A percentile compares a stretch with the other conserved stretches of the same genome.
phyloP scores from a whole-genome alignment of 2,329 filamentous ascomycete genomes.

The Thermothelomyces thermophilus region DNA sequence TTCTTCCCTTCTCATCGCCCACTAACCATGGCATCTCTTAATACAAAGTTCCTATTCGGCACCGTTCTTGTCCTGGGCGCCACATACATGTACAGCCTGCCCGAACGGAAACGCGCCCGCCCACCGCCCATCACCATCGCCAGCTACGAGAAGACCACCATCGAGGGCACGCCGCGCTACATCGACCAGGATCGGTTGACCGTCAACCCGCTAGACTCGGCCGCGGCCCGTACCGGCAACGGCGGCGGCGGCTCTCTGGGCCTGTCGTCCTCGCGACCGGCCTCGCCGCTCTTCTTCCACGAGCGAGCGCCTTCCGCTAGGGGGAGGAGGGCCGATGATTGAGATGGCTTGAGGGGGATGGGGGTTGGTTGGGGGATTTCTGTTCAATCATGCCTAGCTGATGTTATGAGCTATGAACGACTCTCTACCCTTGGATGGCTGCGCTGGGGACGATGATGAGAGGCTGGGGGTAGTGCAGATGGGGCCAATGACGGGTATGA shows the following conservation, averaged over 20 bases:
- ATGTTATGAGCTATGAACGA: not conserved
- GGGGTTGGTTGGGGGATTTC: not conserved
- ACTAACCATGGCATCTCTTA: not conserved
- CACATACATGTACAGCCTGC: slow-evolving; percentile 76
- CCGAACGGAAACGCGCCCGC: slow-evolving; percentile 53
- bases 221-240: slow-evolving; percentile 2
- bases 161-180: slow-evolving; percentile 42
- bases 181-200: slow-evolving; percentile 31
- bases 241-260: not conserved
- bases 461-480: too few species aligned
- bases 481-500: too few species aligned
- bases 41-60: slow-evolving; percentile 67
- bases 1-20: not conserved
- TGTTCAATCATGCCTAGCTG: not conserved
- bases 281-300: slow-evolving; percentile 37
- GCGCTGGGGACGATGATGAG: too few species aligned
- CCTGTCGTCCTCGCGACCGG: slow-evolving; percentile 41
- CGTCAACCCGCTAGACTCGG: slow-evolving; percentile 37
- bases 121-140: slow-evolving; percentile 63
- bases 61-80: slow-evolving; percentile 71
- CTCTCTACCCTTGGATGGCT: too few species aligned
- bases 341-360: slow-evolving; percentile 2
- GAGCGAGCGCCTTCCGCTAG: slow-evolving; percentile 32
- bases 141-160: slow-evolving; percentile 67
- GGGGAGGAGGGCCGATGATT: slow-evolving; percentile 36